A percentile compares a stretch with the other conserved stretches of the same genome.
phyloP scores from a whole-genome alignment of 2,329 filamentous ascomycete genomes.

The Hirsutella minnesotensis region DNA sequence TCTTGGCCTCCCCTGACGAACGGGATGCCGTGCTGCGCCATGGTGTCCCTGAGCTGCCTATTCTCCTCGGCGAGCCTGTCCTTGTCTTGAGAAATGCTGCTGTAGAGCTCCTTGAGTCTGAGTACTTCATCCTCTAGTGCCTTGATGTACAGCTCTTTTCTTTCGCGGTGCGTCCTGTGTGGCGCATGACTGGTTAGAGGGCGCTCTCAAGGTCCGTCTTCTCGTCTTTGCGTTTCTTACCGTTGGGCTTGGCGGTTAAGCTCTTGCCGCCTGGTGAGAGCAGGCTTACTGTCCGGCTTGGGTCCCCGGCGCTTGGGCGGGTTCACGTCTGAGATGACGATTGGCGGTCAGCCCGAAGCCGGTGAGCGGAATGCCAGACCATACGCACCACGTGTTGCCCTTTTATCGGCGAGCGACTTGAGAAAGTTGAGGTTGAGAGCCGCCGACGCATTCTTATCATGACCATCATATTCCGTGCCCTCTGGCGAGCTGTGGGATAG shows the following conservation, averaged over 20 bases:
- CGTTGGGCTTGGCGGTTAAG: conserved; percentile 91
- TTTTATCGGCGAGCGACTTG: conserved; percentile 61
- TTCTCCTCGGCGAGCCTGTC: conserved; percentile 71
- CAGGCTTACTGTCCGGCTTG: conserved; percentile 93
- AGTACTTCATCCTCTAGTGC: conserved; percentile 84
- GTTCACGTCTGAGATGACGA: conserved; percentile 54
- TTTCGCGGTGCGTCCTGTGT: conserved; percentile 80
- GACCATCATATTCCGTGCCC: conserved; percentile 13
- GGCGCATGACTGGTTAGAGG: not conserved
- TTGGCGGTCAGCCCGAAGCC: conserved; percentile 3
- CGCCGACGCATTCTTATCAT: conserved; percentile 27
- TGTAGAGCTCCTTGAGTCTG: conserved; percentile 76
- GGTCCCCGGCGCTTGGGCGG: conserved; percentile 82
- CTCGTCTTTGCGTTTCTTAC: too few species aligned
- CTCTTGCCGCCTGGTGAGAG: conserved; percentile 82
- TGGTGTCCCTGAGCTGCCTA: conserved; percentile 49
- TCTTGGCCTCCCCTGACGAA: conserved; percentile 19
- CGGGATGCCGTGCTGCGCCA: conserved; percentile 41
- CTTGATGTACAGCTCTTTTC: conserved; percentile 94
- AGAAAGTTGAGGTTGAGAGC: conserved; percentile 48
- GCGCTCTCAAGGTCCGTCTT: not conserved
- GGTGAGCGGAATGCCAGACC: not conserved
- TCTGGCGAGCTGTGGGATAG: conserved; percentile 15
- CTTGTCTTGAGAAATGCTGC: conserved; percentile 62
- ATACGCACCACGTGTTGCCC: conserved; percentile 56